Evolutionary conservation across 1,284 basidiomycete species (phyloP), one percentile per base, ranked within the genome.

Genomic region (Tilletia indica): DNA sequence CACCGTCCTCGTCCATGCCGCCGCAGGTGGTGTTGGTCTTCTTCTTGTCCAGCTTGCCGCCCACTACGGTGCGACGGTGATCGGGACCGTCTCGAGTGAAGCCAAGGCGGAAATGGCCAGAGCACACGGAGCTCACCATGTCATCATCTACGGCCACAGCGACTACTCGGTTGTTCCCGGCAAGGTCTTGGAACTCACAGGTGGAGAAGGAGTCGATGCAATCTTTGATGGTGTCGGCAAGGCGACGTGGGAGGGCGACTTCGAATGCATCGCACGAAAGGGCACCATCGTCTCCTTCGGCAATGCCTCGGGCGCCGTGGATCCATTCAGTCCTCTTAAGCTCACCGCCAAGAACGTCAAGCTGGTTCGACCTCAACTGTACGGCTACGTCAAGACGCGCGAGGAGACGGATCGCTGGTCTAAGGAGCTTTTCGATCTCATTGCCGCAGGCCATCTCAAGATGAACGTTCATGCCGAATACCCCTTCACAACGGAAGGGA

Each of bases 191-290:
- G 86, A 87, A 90, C 86, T 96, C 70, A 95, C 94, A 0, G 89
- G 89, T 68, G 92, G 92, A 1, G 88, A 91, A 78, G 95, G 95
- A 9, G 79, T 80, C 31, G 92, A 94, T 78, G 94, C 89, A 11
- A 88, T 95, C 48, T 97, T 91, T 81, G 95, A 99, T 84, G 94
- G 95, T 58, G 93, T 99, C 34, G 96, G 96, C 9, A 94, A 76
- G 71, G 75, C 78, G 47, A 83, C 82, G 16, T 81, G 76, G 74
- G 81, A 81, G 47, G 69, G 36, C 76, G 89, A 95, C 86, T 93
- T 96, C 85, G 88, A 90, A 80, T 87, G 94, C 81, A 87, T 93
- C 72, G 78, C 80, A 11, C 75, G 78, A 19, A 81, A 82, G 63
- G 81, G 79, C 5, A 87, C 86, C 3, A 85, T 98, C 49, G 91